Percentiles rank a stretch among this genome's conserved stretches.
Evolutionary conservation across 345 rosid species (phyloP).

Genomic region (Cardamine occulta): DNA sequence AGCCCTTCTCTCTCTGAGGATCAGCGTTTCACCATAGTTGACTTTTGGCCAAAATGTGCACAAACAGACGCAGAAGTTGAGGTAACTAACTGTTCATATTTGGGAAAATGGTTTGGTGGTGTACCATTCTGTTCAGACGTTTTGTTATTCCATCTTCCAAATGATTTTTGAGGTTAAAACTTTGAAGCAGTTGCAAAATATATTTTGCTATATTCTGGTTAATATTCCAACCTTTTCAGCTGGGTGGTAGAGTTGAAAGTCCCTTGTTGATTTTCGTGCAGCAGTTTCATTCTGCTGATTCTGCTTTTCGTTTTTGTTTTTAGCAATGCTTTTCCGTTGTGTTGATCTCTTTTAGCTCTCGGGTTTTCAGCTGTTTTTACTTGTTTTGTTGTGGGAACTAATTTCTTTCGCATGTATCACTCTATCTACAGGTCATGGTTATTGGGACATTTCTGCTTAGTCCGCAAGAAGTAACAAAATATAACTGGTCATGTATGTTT

Average conservation of each 20-base stretch:
- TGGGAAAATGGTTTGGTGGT: conserved; percentile 12
- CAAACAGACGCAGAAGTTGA: conserved; percentile 63
- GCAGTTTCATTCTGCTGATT: neutral
- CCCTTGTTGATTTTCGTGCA: conserved; percentile 2
- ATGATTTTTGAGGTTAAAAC: neutral
- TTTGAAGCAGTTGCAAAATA: conserved; percentile 16
- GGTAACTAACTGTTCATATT: conserved; percentile 49
- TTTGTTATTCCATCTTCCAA: neutral
- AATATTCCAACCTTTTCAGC: neutral
- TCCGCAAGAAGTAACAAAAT: conserved; percentile 59
- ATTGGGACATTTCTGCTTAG: conserved; percentile 68
- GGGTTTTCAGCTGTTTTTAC: conserved; percentile 12
- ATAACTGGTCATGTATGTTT: conserved; percentile 95
- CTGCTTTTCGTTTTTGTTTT: conserved; percentile 1
- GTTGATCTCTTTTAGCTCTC: conserved; percentile 18
- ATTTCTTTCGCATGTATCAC: conserved; percentile 17
- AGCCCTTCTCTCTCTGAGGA: conserved; percentile 88
- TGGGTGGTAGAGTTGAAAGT: conserved; percentile 2
- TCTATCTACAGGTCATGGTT: conserved; percentile 63
- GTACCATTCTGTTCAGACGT: neutral
- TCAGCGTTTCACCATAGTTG: conserved; percentile 81
- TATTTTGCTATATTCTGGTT: neutral
- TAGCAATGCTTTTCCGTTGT: conserved; percentile 7
- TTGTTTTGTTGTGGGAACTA: conserved; percentile 4
- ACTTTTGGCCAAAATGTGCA: conserved; percentile 81